Conservation (phyloP, 441 rosid genomes). For the Francoa sonchifolia region DNA sequence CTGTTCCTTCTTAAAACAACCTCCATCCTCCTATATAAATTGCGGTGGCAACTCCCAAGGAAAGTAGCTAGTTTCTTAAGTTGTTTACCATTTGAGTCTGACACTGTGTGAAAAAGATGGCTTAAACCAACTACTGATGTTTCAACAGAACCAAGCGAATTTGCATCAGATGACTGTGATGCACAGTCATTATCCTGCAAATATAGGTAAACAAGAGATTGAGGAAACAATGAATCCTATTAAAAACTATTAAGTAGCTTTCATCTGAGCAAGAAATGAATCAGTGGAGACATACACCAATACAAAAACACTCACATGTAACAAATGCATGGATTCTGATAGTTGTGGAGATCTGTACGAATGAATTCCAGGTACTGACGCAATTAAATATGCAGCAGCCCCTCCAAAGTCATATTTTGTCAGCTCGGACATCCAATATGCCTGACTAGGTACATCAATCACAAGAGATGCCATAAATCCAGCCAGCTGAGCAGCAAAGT, state of each 20-base stretch:
- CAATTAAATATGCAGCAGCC: constrained; percentile 61
- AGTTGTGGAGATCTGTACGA: constrained; percentile 31
- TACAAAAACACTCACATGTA: constrained; percentile 25
- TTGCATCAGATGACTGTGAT: constrained; percentile 16
- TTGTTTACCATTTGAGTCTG: constrained; percentile 52
- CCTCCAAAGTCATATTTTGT: constrained; percentile 62
- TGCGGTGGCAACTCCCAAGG: constrained; percentile 39
- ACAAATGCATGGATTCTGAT: constrained; percentile 16
- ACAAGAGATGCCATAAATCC: constrained; percentile 77
- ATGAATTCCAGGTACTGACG: constrained; percentile 85
- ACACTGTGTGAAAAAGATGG: constrained; percentile 51
- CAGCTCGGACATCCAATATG: constrained; percentile 70
- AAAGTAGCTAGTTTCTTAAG: constrained; percentile 61
- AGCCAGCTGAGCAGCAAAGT: constrained; percentile 83
- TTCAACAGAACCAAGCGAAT: constrained; percentile 57
- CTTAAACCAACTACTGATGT: constrained; percentile 79
- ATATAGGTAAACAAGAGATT: not conserved
- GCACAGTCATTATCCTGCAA: too few relatives aligned
- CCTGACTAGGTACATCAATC: constrained; percentile 73
- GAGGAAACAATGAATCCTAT: not conserved
- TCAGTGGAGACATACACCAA: not conserved
- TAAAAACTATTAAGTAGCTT: too few relatives aligned
- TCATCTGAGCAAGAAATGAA: constrained; percentile 1
- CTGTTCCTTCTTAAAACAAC: constrained; percentile 65
- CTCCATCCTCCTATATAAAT: constrained; percentile 44